Evolutionary conservation across 1,284 basidiomycete species (phyloP).

Genomic region (Tilletia setariae): DNA sequence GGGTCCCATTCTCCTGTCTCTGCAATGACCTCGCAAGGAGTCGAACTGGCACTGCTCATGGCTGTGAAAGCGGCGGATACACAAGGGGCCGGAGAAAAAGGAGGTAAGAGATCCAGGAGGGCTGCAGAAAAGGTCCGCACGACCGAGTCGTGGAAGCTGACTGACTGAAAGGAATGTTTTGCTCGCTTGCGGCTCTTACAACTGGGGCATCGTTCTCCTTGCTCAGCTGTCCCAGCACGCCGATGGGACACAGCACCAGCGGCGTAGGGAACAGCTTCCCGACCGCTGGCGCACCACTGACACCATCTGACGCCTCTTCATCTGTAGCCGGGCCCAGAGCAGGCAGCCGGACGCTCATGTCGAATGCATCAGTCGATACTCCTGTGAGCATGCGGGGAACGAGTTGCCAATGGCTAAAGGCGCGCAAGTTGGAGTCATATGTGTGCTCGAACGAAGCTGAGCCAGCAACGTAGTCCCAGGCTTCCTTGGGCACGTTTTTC

Average conservation of each 20-base stretch:
- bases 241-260: constrained; percentile 43
- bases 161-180: constrained; percentile 19
- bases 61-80: constrained; percentile 25
- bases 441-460: constrained; percentile 39
- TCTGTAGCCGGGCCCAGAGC: constrained; percentile 11
- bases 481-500: constrained; percentile 30
- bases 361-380: background rate
- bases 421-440: constrained; percentile 30
- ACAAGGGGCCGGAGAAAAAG: constrained; percentile 29
- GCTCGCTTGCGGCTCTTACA: constrained; percentile 28
- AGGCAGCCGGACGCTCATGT: background rate
- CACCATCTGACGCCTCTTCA: constrained; percentile 32
- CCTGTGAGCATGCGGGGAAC: constrained; percentile 19
- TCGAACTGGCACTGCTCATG: constrained; percentile 34
- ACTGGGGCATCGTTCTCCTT: constrained; percentile 17
- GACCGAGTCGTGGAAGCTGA: constrained; percentile 13
- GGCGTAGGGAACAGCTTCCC: constrained; percentile 36
- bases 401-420: constrained; percentile 37
- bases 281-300: constrained; percentile 28
- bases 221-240: constrained; percentile 26
- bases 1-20: constrained; percentile 28
- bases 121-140: background rate
- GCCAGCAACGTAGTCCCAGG: constrained; percentile 44
- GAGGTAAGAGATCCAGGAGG: too few species aligned
- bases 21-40: constrained; percentile 35